phyloP scores from a whole-genome alignment of 306 rosid genomes.

The Rosa lucieae region DNA sequence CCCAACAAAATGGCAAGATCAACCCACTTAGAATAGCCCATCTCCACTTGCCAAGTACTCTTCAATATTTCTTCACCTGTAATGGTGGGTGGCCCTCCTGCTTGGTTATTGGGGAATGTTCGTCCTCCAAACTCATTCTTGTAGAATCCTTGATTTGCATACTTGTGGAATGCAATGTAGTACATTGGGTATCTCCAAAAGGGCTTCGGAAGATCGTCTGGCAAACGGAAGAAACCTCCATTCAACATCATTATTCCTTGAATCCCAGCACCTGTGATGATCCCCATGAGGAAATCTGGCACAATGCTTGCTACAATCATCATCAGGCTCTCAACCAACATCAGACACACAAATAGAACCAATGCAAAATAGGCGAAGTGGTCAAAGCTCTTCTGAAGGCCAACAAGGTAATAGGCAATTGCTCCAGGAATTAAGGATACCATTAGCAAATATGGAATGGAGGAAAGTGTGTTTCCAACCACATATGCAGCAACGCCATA shows the following conservation, averaged over 20 bases:
- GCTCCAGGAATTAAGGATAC: slow-evolving; percentile 51
- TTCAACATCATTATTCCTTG: slow-evolving; percentile 61
- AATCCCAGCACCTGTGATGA: slow-evolving; percentile 51
- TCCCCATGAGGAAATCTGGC: slow-evolving; percentile 56
- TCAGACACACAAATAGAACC: slow-evolving; percentile 39
- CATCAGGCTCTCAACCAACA: slow-evolving; percentile 68
- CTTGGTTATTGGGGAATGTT: slow-evolving; percentile 37
- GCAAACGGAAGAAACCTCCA: slow-evolving; percentile 58
- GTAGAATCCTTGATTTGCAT: slow-evolving; percentile 58
- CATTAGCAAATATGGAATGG: slow-evolving; percentile 48
- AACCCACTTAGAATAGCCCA: slow-evolving; percentile 59
- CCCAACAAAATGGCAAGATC: slow-evolving; percentile 56
- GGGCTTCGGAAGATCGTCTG: slow-evolving; percentile 55
- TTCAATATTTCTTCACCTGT: slow-evolving; percentile 48
- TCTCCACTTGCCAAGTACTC: slow-evolving; percentile 48
- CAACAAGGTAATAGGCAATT: slow-evolving; percentile 48
- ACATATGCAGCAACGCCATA: slow-evolving; percentile 50
- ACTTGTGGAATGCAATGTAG: slow-evolving; percentile 57
- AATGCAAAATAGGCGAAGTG: slow-evolving; percentile 48
- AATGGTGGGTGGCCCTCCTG: slow-evolving; percentile 11
- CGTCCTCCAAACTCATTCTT: slow-evolving; percentile 63
- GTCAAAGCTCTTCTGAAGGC: slow-evolving; percentile 37
- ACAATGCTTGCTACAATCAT: slow-evolving; percentile 58
- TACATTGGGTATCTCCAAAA: slow-evolving; percentile 65
- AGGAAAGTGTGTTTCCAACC: slow-evolving; percentile 45